A percentile compares a stretch with the other conserved stretches of the same genome.
Evolutionary conservation across 2,329 filamentous ascomycete genomes (phyloP).

Genomic region (Fusarium torulosum): DNA sequence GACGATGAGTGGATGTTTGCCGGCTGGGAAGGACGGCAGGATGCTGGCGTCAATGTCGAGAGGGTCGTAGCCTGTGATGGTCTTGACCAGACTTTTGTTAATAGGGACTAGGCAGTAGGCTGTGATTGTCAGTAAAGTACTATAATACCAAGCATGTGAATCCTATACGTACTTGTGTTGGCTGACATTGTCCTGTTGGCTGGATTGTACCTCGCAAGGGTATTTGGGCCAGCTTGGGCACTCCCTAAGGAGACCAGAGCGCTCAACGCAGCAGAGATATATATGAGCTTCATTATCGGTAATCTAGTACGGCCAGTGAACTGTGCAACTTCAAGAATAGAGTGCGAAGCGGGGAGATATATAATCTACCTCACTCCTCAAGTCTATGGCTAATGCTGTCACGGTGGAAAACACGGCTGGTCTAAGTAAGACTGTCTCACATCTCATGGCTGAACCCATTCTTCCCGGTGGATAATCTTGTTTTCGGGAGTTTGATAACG

Average conservation of each 20-base stretch:
- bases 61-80: constrained; percentile 16
- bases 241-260: not conserved
- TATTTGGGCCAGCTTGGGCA: constrained; percentile 21
- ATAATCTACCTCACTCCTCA: not conserved
- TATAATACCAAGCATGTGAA: rapidly evolving
- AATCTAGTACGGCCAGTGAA: not conserved
- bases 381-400: not conserved
- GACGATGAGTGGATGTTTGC: constrained; percentile 19
- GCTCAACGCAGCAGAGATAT: not conserved
- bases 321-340: not conserved
- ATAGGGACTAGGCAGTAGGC: constrained; percentile 24
- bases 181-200: constrained; percentile 26
- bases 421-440: not conserved
- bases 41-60: not conserved
- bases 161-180: constrained; percentile 13
- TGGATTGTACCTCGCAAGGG: constrained; percentile 23
- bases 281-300: not conserved
- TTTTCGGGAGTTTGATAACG: not conserved
- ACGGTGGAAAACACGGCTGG: not conserved
- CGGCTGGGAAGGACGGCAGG: constrained; percentile 19
- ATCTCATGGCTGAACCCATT: not conserved
- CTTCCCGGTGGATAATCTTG: not conserved
- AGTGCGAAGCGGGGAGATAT: not conserved
- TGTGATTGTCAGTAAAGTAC: not conserved
- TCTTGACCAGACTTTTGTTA: constrained; percentile 6